A percentile compares a stretch with the other conserved stretches of the same genome.
Evolutionary conservation across 2,329 filamentous ascomycete species (phyloP).

Genomic region (Phyllosticta paracitricarpa): DNA sequence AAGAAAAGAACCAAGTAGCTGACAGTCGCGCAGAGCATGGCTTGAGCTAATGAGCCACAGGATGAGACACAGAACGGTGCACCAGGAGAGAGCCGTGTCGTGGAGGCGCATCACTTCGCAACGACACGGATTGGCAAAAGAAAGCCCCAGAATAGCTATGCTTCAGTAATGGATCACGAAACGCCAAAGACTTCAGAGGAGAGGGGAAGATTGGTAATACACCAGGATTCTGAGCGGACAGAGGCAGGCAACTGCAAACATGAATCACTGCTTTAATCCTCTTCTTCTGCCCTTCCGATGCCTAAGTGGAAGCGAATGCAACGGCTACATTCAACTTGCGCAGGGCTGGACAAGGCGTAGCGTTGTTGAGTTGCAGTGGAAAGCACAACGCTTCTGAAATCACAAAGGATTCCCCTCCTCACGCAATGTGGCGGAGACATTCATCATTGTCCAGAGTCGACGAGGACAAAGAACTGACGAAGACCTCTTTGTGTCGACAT

Average conservation of each 20-base stretch:
- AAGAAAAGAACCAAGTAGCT: neutral
- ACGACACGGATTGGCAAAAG: neutral
- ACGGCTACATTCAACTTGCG: neutral
- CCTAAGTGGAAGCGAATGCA: neutral
- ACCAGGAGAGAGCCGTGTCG: neutral
- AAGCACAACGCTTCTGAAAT: neutral
- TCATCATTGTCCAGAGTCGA: neutral
- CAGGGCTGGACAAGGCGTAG: neutral
- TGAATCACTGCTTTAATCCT: neutral
- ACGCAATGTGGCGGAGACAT: neutral
- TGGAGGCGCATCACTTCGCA: neutral
- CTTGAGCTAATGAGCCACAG: conserved; percentile 1
- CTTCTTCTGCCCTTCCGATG: neutral
- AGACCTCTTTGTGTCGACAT: neutral
- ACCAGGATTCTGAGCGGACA: neutral
- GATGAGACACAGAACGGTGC: neutral
- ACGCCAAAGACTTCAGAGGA: neutral
- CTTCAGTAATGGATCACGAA: neutral
- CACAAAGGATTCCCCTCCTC: neutral
- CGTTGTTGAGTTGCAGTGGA: neutral
- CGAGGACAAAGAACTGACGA: neutral
- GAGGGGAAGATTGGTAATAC: neutral
- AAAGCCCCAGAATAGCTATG: neutral
- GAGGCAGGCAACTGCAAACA: neutral
- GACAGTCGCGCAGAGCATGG: neutral